Conservation (phyloP, 495 filamentous ascomycete species). For the Sabuloglossum arenarium region DNA sequence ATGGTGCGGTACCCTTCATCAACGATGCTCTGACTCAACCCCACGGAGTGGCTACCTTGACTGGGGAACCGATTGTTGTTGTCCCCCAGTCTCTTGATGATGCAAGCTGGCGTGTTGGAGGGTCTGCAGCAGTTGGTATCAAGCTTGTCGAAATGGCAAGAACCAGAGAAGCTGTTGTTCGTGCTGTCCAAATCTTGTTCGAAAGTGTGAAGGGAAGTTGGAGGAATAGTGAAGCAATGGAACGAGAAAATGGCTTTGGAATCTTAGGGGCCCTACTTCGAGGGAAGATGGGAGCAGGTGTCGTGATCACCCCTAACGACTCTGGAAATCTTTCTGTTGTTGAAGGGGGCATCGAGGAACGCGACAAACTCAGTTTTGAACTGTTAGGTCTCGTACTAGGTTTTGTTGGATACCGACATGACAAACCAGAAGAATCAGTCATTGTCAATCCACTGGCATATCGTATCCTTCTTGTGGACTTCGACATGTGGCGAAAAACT, state of each 20-base stretch:
- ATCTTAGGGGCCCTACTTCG: conserved; percentile 62
- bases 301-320: conserved; percentile 14
- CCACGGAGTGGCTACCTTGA: conserved; percentile 60
- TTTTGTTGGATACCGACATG: conserved; percentile 71
- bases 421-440: conserved; percentile 59
- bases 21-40: conserved; percentile 66
- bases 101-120: conserved; percentile 77
- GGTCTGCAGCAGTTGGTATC: conserved; percentile 63
- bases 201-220: conserved; percentile 70
- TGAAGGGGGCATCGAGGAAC: background rate
- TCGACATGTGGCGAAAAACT: conserved; percentile 75
- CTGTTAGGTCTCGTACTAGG: conserved; percentile 56
- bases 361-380: conserved; percentile 35
- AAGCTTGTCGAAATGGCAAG: conserved; percentile 61
- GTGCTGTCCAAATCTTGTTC: conserved; percentile 66
- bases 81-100: conserved; percentile 72
- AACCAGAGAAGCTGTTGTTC: conserved; percentile 43
- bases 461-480: conserved; percentile 73
- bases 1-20: conserved; percentile 68
- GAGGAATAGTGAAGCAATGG: conserved; percentile 97
- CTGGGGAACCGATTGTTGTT: conserved; percentile 65
- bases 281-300: conserved; percentile 45
- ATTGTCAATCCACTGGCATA: conserved; percentile 93
- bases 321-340: background rate
- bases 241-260: conserved; percentile 81